Evolutionary conservation across 805 yeast species (phyloP).

Genomic region (Metschnikowia bowlesiae): DNA sequence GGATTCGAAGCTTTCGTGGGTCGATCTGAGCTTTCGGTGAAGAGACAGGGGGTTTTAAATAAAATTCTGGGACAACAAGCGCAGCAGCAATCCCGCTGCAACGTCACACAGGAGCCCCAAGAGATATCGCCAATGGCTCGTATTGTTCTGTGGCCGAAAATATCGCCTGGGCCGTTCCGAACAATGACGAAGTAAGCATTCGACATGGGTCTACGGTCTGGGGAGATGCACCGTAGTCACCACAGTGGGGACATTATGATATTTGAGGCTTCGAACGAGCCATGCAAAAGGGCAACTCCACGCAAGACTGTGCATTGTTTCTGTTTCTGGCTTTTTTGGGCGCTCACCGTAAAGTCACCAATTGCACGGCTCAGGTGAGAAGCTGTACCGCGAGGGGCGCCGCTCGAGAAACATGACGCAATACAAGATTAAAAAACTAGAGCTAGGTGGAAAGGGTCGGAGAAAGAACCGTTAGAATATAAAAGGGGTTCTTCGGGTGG

Average conservation of each 20-base stretch:
- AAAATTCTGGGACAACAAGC: background rate
- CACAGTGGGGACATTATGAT: background rate
- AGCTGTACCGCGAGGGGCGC: background rate
- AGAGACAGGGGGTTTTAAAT: background rate
- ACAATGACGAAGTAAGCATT: background rate
- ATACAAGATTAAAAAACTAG: background rate
- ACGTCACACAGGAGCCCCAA: background rate
- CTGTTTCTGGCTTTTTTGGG: background rate
- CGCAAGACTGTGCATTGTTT: background rate
- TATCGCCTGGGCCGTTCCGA: background rate
- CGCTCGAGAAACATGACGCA: background rate
- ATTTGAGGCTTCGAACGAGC: background rate
- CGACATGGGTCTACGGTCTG: background rate
- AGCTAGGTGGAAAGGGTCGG: background rate
- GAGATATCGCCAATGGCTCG: background rate
- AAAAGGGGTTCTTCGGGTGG: background rate
- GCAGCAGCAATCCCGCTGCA: background rate
- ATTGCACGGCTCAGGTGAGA: background rate
- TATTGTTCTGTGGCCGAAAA: constrained; percentile 3
- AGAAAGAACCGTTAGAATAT: background rate
- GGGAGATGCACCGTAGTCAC: background rate
- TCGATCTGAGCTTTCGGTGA: background rate
- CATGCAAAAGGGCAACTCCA: background rate
- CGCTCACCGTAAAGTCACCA: background rate
- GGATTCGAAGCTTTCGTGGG: background rate